Evolutionary conservation across 148 eudicot species (phyloP), one percentile per base, ranked within the genome.

Genomic region (Simmondsia chinensis): DNA sequence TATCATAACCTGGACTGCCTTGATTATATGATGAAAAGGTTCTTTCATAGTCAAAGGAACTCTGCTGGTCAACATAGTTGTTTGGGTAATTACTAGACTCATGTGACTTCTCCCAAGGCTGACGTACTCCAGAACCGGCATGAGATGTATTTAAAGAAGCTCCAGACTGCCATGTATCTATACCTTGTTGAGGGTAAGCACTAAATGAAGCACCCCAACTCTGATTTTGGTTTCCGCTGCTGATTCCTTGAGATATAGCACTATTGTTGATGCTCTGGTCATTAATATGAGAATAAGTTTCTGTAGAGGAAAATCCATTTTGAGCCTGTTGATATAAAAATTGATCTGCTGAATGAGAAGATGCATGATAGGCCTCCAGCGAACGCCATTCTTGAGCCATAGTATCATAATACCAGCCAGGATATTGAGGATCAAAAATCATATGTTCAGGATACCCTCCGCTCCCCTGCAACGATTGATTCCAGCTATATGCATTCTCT

Each of bases 351-450:
- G 77, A 69, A 29, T 73, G 79, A 56, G 44, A 20, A 43, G 74
- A 64, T 5, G 70, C 46, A 32, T 43, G 59, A 51, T 76, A 91
- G 18, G 75, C 27, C 35, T 79, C 96, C 59, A 91, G 46, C 7
- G 79, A 52, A 29, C 46, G 39, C 96, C 99, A 91, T 32, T 73
- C 76, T 41, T 70, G 84, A 14, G 73, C 44, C 49, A 51, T 63
- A 20, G 89, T 77, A 58, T 88, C 89, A 59, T 83, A 83, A 60
- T 83, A 88, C 96, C 94, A 83, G 57, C 77, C 96, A 62, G 94
- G 96, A 55, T 83, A 83, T 37, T 88, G 89, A 28, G 89, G 81
- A 60, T 88, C 96, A 61, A 80, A 83, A 31, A 68, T 31, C 88
- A 88, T 83, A 64, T 88, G 70, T 34, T 72, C 50, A 10, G 96